These are phyloP conservation scores for Acer yangbiense DNA, from an alignment of 345 rosid species.

Conservation along the genomic window DNA sequence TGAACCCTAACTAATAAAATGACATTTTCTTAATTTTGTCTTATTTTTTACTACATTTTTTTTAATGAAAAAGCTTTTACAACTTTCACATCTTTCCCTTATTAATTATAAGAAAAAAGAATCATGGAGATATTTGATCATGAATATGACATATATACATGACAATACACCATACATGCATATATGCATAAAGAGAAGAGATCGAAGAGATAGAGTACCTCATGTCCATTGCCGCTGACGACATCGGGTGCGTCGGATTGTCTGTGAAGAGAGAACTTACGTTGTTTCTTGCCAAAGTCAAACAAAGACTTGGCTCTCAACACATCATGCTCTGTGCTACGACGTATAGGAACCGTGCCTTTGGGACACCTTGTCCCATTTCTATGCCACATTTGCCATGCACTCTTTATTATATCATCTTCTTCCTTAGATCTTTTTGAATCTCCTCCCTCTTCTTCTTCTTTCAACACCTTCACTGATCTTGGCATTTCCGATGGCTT, in stretches of 20 bases:
- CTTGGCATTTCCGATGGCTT: conserved; percentile 58
- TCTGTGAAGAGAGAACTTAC: conserved; percentile 23
- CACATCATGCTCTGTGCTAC: conserved; percentile 71
- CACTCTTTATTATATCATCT: conserved; percentile 26
- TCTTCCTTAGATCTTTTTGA: conserved; percentile 22
- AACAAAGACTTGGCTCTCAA: conserved; percentile 89
- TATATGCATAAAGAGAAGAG: conserved; percentile 20
- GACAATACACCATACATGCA: background rate
- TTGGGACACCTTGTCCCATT: conserved; percentile 89
- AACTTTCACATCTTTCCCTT: background rate
- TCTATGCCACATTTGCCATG: conserved; percentile 88
- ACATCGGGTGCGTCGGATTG: conserved; percentile 75
- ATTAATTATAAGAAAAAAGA: background rate
- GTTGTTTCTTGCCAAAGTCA: conserved; percentile 80
- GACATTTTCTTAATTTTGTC: too few species aligned
- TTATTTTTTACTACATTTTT: background rate
- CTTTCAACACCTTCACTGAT: conserved; percentile 32
- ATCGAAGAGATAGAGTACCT: conserved; percentile 56
- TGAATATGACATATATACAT: background rate
- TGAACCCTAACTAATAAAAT: too few species aligned
- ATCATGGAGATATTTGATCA: conserved; percentile 19
- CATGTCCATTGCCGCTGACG: conserved; percentile 73
- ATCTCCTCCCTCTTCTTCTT: conserved; percentile 23
- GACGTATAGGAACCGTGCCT: conserved; percentile 89
- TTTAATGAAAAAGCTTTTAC: background rate